Conservation (phyloP, 2,329 filamentous ascomycete genomes). For the Ophiobolus disseminans region DNA sequence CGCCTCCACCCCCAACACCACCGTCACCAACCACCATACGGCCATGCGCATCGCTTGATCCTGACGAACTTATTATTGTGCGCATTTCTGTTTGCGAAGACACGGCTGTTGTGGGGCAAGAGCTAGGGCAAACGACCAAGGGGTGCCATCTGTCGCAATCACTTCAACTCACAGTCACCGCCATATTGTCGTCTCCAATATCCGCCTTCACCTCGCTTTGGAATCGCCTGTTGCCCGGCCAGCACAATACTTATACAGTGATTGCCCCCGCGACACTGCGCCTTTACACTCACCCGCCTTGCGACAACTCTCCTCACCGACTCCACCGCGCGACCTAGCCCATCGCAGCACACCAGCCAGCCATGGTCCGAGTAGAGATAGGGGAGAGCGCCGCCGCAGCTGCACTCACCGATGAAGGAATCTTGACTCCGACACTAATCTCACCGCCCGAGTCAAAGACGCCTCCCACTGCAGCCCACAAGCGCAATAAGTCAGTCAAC, state of each 20-base stretch:
- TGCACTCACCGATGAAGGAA: conserved; percentile 32
- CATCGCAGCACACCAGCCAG: conserved; percentile 15
- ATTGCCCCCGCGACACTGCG: conserved; percentile 2
- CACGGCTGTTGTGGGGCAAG: conserved; percentile 16
- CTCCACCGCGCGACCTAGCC: conserved; percentile 1
- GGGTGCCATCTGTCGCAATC: conserved; percentile 17
- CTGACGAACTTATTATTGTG: conserved; percentile 14
- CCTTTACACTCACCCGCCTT: background rate
- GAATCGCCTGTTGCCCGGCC: conserved; percentile 5
- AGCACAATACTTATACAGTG: conserved; percentile 1
- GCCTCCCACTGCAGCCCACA: conserved; percentile 63
- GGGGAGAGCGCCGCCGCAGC: conserved; percentile 23
- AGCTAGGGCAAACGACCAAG: conserved; percentile 21
- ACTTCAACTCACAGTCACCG: conserved; percentile 24
- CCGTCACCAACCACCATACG: background rate
- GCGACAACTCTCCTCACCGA: background rate
- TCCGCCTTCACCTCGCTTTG: conserved; percentile 12
- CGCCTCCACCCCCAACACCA: conserved; percentile 9
- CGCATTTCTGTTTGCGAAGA: conserved; percentile 13
- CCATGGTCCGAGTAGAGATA: conserved; percentile 28
- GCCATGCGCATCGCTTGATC: conserved; percentile 16
- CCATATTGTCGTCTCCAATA: conserved; percentile 4
- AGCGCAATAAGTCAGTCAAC: conserved; percentile 50
- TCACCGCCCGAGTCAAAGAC: conserved; percentile 67
- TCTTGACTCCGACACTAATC: conserved; percentile 55